phyloP scores from a whole-genome alignment of 768 basidiomycete genomes.

The Gyrodon lividus region DNA sequence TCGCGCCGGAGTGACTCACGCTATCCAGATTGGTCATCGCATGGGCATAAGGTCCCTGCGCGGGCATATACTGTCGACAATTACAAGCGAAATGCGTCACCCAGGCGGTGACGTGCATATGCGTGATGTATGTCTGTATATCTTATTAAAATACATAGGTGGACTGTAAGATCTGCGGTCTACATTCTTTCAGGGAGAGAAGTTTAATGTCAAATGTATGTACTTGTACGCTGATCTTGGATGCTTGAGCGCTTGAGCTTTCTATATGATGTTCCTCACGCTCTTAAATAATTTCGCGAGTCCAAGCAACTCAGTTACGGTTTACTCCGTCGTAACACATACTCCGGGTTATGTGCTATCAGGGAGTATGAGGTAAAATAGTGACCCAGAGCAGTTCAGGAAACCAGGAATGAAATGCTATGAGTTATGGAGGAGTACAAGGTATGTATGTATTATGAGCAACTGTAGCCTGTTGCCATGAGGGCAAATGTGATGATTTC shows the following conservation, averaged over 20 bases:
- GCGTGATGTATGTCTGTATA: conserved; percentile 6
- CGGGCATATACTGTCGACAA: conserved; percentile 35
- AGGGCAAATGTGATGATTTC: too few relatives aligned
- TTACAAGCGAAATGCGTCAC: conserved; percentile 41
- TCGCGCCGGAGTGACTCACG: conserved; percentile 22
- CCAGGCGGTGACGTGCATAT: conserved; percentile 40
- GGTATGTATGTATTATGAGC: too few relatives aligned
- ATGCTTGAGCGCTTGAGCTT: conserved; percentile 3
- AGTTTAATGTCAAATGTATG: conserved; percentile 11
- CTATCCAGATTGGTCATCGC: conserved; percentile 19
- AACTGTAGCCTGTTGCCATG: too few relatives aligned
- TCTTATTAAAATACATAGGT: conserved; percentile 8
- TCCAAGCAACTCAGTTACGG: too few relatives aligned
- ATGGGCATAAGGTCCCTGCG: conserved; percentile 19
- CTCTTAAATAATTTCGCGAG: too few relatives aligned
- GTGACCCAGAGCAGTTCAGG: too few relatives aligned
- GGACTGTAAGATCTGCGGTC: conserved; percentile 7
- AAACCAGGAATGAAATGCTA: too few relatives aligned
- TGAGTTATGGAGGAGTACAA: too few relatives aligned
- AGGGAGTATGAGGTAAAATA: too few relatives aligned
- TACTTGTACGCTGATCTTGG: conserved; percentile 11
- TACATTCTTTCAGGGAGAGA: conserved; percentile 5
- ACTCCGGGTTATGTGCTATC: too few relatives aligned
- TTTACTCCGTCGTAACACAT: too few relatives aligned
- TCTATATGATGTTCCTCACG: not conserved